Evolutionary conservation across 2,329 filamentous ascomycete genomes (phyloP).

Genomic region (Sporothrix pseudoabietina): DNA sequence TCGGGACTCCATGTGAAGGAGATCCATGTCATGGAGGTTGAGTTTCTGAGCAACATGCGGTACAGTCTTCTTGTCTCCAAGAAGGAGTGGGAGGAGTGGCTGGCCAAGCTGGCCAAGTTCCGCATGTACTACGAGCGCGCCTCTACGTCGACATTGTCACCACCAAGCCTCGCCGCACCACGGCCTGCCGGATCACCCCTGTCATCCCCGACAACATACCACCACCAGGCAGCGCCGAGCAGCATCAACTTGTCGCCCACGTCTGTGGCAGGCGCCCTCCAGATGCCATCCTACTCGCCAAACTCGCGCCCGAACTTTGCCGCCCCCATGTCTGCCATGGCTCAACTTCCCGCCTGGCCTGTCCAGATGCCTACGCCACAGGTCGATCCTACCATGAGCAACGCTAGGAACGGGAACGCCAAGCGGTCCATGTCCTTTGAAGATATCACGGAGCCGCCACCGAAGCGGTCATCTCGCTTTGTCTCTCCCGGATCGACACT

Average conservation of each 20-base stretch:
- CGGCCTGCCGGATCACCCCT: constrained; percentile 40
- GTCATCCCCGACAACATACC: constrained; percentile 51
- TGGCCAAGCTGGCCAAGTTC: constrained; percentile 78
- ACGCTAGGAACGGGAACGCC: constrained; percentile 45
- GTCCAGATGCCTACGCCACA: constrained; percentile 8
- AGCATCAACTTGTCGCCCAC: constrained; percentile 20
- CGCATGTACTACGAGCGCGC: constrained; percentile 79
- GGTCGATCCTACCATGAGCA: constrained; percentile 29
- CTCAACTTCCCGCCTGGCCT: background rate
- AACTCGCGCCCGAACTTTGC: constrained; percentile 11
- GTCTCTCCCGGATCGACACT: background rate
- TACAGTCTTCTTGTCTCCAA: constrained; percentile 89
- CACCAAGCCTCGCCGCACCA: constrained; percentile 43
- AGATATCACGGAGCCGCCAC: constrained; percentile 55
- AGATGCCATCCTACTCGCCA: constrained; percentile 19
- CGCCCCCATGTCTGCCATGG: background rate
- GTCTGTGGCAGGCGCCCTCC: background rate
- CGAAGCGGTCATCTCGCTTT: constrained; percentile 52
- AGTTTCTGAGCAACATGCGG: constrained; percentile 97
- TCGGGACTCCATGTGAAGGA: constrained; percentile 91
- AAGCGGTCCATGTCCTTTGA: constrained; percentile 56
- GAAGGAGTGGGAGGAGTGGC: constrained; percentile 85
- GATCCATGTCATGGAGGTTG: constrained; percentile 99
- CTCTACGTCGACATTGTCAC: constrained; percentile 40
- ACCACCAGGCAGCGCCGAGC: constrained; percentile 34